phyloP scores from a whole-genome alignment of 176 grass and related monocot species.

The Saccharum officinarum region DNA sequence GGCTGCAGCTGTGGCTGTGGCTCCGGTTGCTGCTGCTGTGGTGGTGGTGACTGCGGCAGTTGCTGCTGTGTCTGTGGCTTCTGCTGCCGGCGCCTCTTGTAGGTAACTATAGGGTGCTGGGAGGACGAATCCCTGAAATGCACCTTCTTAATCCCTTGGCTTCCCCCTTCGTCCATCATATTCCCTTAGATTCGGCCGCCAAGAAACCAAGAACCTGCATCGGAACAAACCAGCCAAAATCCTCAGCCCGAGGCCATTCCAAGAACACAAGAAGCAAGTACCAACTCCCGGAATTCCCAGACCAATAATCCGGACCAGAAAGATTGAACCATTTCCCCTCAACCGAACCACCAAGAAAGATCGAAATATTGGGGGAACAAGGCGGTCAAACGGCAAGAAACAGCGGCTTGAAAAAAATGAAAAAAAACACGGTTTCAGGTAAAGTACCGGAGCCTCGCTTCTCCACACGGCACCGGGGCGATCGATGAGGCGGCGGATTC shows the following conservation, averaged over 20 bases:
- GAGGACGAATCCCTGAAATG: constrained; percentile 49
- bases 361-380: constrained; percentile 15
- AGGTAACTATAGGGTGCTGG: constrained; percentile 40
- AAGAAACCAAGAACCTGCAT: constrained; percentile 51
- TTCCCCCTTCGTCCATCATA: constrained; percentile 45
- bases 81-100: constrained; percentile 50
- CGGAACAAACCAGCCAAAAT: constrained; percentile 24
- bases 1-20: not conserved
- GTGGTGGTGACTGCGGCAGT: not conserved
- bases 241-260: constrained; percentile 25
- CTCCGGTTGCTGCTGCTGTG: not conserved
- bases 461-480: not conserved
- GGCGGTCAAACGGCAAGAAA: constrained; percentile 45
- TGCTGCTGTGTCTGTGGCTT: not conserved
- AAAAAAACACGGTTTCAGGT: not conserved
- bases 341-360: constrained; percentile 10
- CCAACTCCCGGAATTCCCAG: constrained; percentile 15
- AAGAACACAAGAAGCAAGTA: constrained; percentile 15
- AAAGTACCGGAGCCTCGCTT: constrained; percentile 28
- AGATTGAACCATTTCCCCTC: constrained; percentile 18
- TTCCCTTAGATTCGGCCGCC: constrained; percentile 32
- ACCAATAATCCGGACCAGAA: constrained; percentile 14
- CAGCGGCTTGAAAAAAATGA: not conserved
- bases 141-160: constrained; percentile 39
- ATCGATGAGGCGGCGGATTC: constrained; percentile 18